phyloP scores from a whole-genome alignment of 768 basidiomycete species.

The Tricholoma hemisulphureum region DNA sequence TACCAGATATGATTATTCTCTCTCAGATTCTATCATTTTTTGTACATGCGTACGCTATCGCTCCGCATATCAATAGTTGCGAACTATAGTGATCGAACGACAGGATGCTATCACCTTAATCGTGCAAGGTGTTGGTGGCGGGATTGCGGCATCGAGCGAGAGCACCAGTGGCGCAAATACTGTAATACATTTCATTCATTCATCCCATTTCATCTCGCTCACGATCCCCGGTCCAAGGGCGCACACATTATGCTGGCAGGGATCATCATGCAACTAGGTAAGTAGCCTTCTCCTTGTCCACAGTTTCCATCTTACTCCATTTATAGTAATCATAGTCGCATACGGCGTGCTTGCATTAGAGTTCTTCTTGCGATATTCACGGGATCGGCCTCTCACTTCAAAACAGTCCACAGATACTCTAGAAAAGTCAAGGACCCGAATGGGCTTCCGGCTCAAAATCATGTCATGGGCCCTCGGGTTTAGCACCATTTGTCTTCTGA shows the following conservation, averaged over 20 bases:
- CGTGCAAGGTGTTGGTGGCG: conserved; percentile 67
- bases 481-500: conserved; percentile 42
- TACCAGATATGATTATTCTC: too few species aligned
- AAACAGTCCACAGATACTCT: conserved; percentile 1
- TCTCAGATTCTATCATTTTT: conserved; percentile 40
- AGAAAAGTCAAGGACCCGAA: not conserved
- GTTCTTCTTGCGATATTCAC: conserved; percentile 43
- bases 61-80: not conserved
- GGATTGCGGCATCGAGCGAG: conserved; percentile 42
- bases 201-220: not conserved
- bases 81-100: not conserved
- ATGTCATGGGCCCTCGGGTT: conserved; percentile 38
- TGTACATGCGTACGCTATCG: conserved; percentile 31
- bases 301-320: not conserved
- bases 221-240: conserved; percentile 15
- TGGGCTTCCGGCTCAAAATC: conserved; percentile 22
- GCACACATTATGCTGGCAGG: conserved; percentile 55
- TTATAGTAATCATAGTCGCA: conserved; percentile 40
- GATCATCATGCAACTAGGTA: conserved; percentile 57
- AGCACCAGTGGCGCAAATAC: conserved; percentile 12
- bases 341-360: conserved; percentile 43
- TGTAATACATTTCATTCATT: conserved; percentile 6
- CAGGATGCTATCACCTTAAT: conserved; percentile 58
- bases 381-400: conserved; percentile 32
- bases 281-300: conserved; percentile 10